These are phyloP conservation scores for Mucor circinelloides DNA, from an alignment of 371 early-diverging fungal genomes.

Conservation along the genomic window DNA sequence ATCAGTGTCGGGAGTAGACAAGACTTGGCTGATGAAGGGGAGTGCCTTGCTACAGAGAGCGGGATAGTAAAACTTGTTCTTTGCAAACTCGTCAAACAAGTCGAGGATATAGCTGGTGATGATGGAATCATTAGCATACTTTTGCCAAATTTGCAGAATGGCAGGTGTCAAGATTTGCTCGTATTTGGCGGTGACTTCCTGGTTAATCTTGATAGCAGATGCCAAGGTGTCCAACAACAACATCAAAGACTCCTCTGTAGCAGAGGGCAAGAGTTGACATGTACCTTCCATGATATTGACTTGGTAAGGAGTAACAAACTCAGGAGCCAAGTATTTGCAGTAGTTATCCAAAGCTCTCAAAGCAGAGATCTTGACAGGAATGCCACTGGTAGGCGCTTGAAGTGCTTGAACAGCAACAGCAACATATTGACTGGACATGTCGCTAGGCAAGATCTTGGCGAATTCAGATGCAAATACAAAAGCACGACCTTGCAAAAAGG, in stretches of 20 bases:
- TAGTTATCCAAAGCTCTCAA: constrained; percentile 78
- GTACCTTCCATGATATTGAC: constrained; percentile 71
- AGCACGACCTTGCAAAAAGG: constrained; percentile 88
- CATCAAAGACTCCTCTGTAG: constrained; percentile 78
- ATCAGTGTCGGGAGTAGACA: constrained; percentile 50
- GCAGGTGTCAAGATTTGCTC: constrained; percentile 76
- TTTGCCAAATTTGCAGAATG: constrained; percentile 77
- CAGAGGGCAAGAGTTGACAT: constrained; percentile 61
- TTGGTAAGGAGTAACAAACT: constrained; percentile 66
- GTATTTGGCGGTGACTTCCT: constrained; percentile 68
- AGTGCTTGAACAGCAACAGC: constrained; percentile 74
- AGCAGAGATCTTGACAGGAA: constrained; percentile 78
- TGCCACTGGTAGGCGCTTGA: constrained; percentile 57
- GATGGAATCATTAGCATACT: constrained; percentile 68
- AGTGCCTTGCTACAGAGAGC: constrained; percentile 70
- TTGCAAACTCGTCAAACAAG: constrained; percentile 75
- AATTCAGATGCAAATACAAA: constrained; percentile 86
- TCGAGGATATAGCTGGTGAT: constrained; percentile 77
- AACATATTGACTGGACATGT: constrained; percentile 71
- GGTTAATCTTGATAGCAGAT: constrained; percentile 71
- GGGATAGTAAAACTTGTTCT: constrained; percentile 62
- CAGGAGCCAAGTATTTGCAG: constrained; percentile 62
- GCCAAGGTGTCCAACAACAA: constrained; percentile 82
- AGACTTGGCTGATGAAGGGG: constrained; percentile 67
- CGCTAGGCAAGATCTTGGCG: constrained; percentile 70